These are phyloP conservation scores for Aschersonia sp. DNA, from an alignment of 2,329 filamentous ascomycete species.

Conservation along the genomic window DNA sequence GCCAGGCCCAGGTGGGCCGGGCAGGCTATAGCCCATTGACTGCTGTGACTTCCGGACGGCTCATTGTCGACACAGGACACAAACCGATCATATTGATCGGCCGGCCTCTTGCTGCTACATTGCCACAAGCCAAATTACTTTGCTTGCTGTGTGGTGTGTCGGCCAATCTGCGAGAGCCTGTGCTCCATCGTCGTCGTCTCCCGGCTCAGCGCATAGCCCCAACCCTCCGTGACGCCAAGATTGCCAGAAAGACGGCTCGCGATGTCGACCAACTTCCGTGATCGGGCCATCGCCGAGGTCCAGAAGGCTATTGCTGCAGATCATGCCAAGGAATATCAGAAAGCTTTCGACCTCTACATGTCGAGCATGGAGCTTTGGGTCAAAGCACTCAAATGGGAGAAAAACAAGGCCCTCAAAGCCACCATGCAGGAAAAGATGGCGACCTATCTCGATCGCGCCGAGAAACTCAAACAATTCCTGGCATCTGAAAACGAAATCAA, in stretches of 20 bases:
- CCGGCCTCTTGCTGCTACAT: not conserved
- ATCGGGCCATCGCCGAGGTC: conserved; percentile 89
- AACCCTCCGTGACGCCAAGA: too few species aligned
- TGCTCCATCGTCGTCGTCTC: not conserved
- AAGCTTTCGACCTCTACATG: conserved; percentile 94
- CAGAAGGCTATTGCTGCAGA: conserved; percentile 96
- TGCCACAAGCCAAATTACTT: not conserved
- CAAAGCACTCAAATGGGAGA: conserved; percentile 98
- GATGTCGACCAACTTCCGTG: conserved; percentile 96
- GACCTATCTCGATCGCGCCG: conserved; percentile 97
- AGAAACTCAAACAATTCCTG: conserved; percentile 91
- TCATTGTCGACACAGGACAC: too few species aligned
- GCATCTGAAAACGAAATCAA: conserved; percentile 62
- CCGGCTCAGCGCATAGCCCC: not conserved
- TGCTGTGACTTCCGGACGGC: too few species aligned
- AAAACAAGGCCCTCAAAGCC: conserved; percentile 92
- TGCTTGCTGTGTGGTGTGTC: not conserved
- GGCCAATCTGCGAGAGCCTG: too few species aligned
- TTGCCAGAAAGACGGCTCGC: too few species aligned
- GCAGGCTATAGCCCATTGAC: too few species aligned
- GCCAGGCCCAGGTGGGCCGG: too few species aligned
- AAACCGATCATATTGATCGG: too few species aligned
- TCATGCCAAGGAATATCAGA: conserved; percentile 90
- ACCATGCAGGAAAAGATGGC: conserved; percentile 91
- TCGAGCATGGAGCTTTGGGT: conserved; percentile 94